Conservation (phyloP, 495 filamentous ascomycete genomes). For the Umbilicaria muhlenbergii region DNA sequence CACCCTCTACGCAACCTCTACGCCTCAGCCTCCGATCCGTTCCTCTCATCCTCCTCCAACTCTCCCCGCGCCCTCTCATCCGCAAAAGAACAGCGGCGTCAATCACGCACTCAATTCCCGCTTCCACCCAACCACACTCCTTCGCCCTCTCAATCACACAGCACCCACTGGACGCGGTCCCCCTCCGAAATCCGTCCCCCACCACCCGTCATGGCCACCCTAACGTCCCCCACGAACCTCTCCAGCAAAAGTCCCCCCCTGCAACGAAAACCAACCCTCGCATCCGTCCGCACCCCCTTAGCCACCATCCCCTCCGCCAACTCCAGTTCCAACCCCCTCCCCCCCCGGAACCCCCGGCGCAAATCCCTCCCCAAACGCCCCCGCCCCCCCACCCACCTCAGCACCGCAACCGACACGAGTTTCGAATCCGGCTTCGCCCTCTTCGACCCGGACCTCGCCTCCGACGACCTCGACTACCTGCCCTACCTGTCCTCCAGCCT, state of each 20-base stretch:
- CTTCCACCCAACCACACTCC: not conserved
- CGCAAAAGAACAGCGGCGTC: not conserved
- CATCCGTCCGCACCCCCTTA: too few species aligned
- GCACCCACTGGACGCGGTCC: not conserved
- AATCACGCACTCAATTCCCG: not conserved
- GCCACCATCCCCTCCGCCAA: not conserved
- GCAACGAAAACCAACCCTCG: too few species aligned
- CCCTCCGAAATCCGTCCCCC: not conserved
- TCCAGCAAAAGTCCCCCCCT: too few species aligned
- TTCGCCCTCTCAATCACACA: slow-evolving; percentile 1
- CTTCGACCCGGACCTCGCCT: too few species aligned
- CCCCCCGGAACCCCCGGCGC: not conserved
- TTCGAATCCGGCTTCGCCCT: slow-evolving; percentile 1
- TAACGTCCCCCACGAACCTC: too few species aligned
- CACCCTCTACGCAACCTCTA: slow-evolving; percentile 2
- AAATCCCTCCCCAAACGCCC: not conserved
- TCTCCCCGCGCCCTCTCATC: not conserved
- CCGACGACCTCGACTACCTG: too few species aligned
- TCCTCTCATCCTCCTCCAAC: slow-evolving; percentile 12
- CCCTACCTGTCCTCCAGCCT: too few species aligned
- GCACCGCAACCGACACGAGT: slow-evolving; percentile 8
- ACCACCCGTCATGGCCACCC: too few species aligned
- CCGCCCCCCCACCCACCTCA: slow-evolving; percentile 2
- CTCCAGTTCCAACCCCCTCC: not conserved
- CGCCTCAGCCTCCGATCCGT: slow-evolving; percentile 11